Evolutionary conservation across 2,329 filamentous ascomycete genomes (phyloP), one percentile per base, ranked within the genome.

Genomic region (Chaetomiaceae sp.): DNA sequence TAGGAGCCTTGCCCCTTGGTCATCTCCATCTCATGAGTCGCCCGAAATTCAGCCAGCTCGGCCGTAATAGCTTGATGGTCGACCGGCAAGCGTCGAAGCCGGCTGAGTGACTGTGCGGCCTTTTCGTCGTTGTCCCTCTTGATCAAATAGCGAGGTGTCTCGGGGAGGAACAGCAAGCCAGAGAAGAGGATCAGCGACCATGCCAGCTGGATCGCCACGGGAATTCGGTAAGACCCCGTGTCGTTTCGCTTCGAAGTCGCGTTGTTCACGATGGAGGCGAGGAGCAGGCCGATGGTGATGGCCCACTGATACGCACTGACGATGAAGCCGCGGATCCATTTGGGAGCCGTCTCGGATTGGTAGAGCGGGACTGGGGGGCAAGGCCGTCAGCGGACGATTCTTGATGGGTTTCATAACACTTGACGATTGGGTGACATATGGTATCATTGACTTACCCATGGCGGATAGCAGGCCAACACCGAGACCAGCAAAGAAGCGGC

Each of bases 381-480:
- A 39, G 14, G 8, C 5, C 17, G 43, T 44, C 5, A 44, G 43
- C 8, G 6, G 12, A 43, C 5, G 23, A 4, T 17, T 31, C 30
- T 33, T 13, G 30, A n/a, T 33, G 30, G 30, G 10, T 27, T 27
- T 7, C 6, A 27, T 4, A 33, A 13, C 30, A 33, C n/a, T n/a
- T n/a, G n/a, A n/a, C 14, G 30, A 33, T 12, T 17, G 17, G 16
- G 19, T 4, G 8, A 14, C 12, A 5, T 3, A 33, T 44, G 3
- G 12, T 19, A 21, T n/a, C n/a, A n/a, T 23, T 3, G 13, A 68
- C 72, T 56, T 69, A 79, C 76, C 74, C 44, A 80, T 61, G n/a
- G 86, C 84, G 19, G 85, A 87, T 49, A 89, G 78, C 55, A 88
- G 74, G 62, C 86, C 86, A 33, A 89, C 85, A 56, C 86, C 85